Evolutionary conservation across 371 early-diverging fungal genomes (phyloP).

Genomic region (Mortierella sp.): DNA sequence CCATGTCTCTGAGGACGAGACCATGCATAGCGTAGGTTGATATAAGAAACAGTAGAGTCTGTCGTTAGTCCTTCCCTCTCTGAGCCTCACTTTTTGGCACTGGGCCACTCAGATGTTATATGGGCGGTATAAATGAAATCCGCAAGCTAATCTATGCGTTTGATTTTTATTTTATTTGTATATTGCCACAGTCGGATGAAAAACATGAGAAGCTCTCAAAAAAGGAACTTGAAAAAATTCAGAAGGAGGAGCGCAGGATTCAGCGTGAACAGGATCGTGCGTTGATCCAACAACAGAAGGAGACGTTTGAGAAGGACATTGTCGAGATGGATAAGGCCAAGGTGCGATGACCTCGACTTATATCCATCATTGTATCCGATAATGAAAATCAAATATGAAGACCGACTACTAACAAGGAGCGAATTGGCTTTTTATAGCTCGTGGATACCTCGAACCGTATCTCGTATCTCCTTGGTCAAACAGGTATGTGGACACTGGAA

Average conservation of each 20-base stretch:
- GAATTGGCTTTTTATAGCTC: conserved; percentile 43
- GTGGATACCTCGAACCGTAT: conserved; percentile 78
- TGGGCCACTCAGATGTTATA: too few species aligned
- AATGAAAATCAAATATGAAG: not conserved
- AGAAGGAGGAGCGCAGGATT: conserved; percentile 46
- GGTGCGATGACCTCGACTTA: conserved; percentile 15
- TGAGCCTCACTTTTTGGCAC: not conserved
- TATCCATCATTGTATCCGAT: not conserved
- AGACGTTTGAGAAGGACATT: conserved; percentile 43
- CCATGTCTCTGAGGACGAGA: conserved; percentile 49
- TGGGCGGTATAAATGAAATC: too few species aligned
- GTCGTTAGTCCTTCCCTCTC: not conserved
- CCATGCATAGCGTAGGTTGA: conserved; percentile 45
- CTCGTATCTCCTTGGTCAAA: conserved; percentile 92
- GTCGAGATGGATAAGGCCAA: conserved; percentile 52
- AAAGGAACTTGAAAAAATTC: conserved; percentile 47
- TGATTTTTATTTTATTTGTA: not conserved
- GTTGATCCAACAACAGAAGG: conserved; percentile 50
- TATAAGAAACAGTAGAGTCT: not conserved
- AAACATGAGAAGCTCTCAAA: conserved; percentile 55
- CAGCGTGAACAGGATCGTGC: conserved; percentile 54
- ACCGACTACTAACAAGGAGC: not conserved
- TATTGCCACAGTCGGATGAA: conserved; percentile 38
- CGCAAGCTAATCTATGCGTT: not conserved
- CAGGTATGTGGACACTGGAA: conserved; percentile 65